Evolutionary conservation across 306 rosid species (phyloP), one percentile per base, ranked within the genome.

Genomic region (Begonia fuchsioides): DNA sequence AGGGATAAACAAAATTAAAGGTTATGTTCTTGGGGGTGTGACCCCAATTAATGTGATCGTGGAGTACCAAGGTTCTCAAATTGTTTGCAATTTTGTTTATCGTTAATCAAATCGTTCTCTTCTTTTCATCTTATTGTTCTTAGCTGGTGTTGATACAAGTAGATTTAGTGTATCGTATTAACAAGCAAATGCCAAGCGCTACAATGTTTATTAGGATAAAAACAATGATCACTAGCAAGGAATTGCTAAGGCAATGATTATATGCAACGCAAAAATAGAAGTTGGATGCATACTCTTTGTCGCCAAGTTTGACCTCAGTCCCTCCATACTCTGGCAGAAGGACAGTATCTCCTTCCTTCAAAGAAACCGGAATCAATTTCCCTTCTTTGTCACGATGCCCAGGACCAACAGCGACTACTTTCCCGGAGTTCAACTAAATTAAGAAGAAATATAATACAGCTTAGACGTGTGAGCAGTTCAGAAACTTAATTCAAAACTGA

Each of bases 291-390:
- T 78, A 78, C 87, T 83, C 79, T 66, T 79, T 83, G 32, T 79
- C 74, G 20, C 74, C 65, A 19, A 83, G 94, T 74, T 76, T 83
- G 52, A 83, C 85, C 58, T 74, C 80, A 49, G 78, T 64, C 60
- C 88, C 88, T 43, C 94, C 88, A 26, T 74, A 79, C 56, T 83
- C 82, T 44, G 85, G 88, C 50, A 83, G 68, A 19, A 83, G 85
- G 56, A 83, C 88, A 17, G 82, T 76, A 49, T 79, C 88, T 17
- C 94, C 88, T 68, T 83, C 88, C 54, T 83, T 79, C 10, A 79
- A 71, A 43, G 65, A 43, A 2, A 74, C 74, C 11, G 85, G 88
- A 40, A 73, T 58, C 39, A 60, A 17, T 32, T 66, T 72, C 60
- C 90, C 90, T 18, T 79, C 94, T 56, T 68, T 67, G 49, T 56